phyloP scores from a whole-genome alignment of 345 rosid species.

The Eutrema japonicum region DNA sequence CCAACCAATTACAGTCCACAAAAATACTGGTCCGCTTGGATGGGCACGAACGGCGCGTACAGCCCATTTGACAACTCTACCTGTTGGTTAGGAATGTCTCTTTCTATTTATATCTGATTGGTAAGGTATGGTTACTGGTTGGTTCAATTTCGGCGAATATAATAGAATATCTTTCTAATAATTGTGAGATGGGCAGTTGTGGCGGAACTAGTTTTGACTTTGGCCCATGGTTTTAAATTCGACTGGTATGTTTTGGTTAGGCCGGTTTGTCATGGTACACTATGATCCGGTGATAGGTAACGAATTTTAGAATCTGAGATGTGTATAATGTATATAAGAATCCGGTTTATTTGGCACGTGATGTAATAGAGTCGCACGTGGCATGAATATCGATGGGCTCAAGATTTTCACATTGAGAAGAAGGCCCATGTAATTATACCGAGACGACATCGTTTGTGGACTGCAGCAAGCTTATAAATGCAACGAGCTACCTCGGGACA shows the following conservation, averaged over 20 bases:
- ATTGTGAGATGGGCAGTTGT: neutral
- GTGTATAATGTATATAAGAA: no score
- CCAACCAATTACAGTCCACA: no score
- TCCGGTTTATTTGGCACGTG: conserved; percentile 21
- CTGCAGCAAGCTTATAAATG: conserved; percentile 34
- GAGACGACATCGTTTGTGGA: neutral
- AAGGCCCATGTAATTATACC: neutral
- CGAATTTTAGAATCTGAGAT: no score
- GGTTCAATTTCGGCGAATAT: neutral
- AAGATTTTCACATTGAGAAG: neutral
- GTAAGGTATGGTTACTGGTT: conserved; percentile 5
- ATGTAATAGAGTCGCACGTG: neutral
- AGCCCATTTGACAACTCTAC: no score
- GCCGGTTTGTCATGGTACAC: conserved; percentile 1
- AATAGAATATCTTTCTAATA: neutral
- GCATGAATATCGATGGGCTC: conserved; percentile 6
- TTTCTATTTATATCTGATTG: conserved; percentile 4
- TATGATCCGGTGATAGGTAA: neutral
- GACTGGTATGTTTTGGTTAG: neutral
- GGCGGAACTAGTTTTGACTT: neutral
- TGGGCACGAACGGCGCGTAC: no score
- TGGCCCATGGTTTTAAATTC: neutral
- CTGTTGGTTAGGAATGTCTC: conserved; percentile 24
- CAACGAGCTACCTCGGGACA: conserved; percentile 11
- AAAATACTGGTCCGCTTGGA: no score